A percentile compares a stretch with the other conserved stretches of the same genome.
Evolutionary conservation across 768 basidiomycete genomes (phyloP).

Genomic region (Auricularia heimuer): DNA sequence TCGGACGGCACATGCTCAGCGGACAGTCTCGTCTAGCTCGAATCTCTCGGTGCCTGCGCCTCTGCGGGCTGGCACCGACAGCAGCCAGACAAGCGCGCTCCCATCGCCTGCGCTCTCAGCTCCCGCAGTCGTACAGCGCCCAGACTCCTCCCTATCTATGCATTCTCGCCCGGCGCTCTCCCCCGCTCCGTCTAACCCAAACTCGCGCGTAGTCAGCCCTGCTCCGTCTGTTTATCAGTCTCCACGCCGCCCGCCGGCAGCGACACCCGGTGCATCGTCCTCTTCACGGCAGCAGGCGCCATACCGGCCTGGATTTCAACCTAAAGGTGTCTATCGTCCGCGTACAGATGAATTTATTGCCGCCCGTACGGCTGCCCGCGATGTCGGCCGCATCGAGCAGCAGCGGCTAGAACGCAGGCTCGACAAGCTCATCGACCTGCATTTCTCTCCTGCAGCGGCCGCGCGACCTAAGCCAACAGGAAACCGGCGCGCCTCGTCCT

Average conservation of each 20-base stretch:
- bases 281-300: slow-evolving; percentile 31
- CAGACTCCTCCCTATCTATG: not conserved
- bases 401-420: slow-evolving; percentile 78
- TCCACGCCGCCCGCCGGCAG: not conserved
- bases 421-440: slow-evolving; percentile 55
- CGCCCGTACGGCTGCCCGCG: slow-evolving; percentile 25
- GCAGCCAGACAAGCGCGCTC: not conserved
- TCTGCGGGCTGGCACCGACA: too few relatives aligned
- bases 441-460: slow-evolving; percentile 25
- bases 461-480: slow-evolving; percentile 8
- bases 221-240: not conserved
- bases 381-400: slow-evolving; percentile 58
- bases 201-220: not conserved
- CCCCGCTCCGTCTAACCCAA: not conserved
- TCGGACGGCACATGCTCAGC: not conserved
- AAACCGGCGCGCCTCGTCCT: slow-evolving; percentile 46
- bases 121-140: not conserved
- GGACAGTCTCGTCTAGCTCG: too few relatives aligned
- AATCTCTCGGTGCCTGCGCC: too few relatives aligned
- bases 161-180: not conserved
- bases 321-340: slow-evolving; percentile 68
- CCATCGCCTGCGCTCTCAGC: not conserved
- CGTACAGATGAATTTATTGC: slow-evolving; percentile 76
- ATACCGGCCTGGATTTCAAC: slow-evolving; percentile 91
- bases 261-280: slow-evolving; percentile 4